Evolutionary conservation across 192 early-diverging fungal genomes (phyloP), one percentile per base, ranked within the genome.

Genomic region (Gamsiella multidivaricata): DNA sequence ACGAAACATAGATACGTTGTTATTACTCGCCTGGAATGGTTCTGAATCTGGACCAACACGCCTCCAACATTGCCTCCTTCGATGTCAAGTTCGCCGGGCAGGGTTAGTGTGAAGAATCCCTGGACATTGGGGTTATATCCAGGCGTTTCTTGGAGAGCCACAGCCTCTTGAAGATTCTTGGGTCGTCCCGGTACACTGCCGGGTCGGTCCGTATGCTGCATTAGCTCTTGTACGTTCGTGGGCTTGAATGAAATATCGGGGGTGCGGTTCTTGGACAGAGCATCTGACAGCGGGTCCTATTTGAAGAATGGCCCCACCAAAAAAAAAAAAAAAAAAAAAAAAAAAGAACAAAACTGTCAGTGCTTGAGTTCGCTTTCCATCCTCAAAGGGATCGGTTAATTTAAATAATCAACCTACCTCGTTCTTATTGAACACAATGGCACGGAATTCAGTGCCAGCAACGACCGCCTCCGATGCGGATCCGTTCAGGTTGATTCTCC

Each of bases 21-120:
- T 32, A 3, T 5, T 17, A 50, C 61, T 46, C 32, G 37, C 54
- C 32, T 57, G 28, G 43, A 39, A 57, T 67, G 65, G 26, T 67
- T 67, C 10, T 52, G 54, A 17, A 67, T 67, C 46, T 58, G 65
- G 0, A 39, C 54, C 17, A 67, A 14, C 4, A 67, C 45, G 3
- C 54, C 54, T 1, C 54, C 65, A 4, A 28, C 28, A 45, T 14
- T 7, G 0, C 22, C 45, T 37, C 37, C 41, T 14, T 49, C 54
- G 2, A 49, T 11, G 12, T 47, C 43, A 34, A 67, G 5, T 28
- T 57, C 43, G 8, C 51, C 54, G 1, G 54, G 65, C 20, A 67
- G 17, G 8, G 65, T 67, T 18, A 67, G 50, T 37, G 65, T 67
- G 29, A 67, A 67, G 33, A 67, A 67, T 5, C 65, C 65, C n/a